Conservation (phyloP, 345 rosid genomes). For the Clarkia xantiana region DNA sequence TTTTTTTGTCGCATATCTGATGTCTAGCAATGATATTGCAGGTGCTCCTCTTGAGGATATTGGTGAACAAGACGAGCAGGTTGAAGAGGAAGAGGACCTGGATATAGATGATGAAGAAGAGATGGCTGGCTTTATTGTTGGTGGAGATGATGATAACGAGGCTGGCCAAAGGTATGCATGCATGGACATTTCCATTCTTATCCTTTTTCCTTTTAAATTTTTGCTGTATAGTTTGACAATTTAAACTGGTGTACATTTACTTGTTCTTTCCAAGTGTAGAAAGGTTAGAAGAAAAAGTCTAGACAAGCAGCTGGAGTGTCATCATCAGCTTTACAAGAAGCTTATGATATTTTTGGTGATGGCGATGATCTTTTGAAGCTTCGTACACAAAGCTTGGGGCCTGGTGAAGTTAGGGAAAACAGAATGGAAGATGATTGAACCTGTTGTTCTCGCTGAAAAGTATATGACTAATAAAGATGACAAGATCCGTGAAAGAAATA, state of each 20-base stretch:
- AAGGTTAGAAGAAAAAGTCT: constrained; percentile 46
- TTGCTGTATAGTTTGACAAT: not conserved
- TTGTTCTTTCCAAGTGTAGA: constrained; percentile 35
- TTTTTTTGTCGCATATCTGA: too few species aligned
- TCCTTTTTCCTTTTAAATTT: not conserved
- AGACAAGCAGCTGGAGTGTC: constrained; percentile 72
- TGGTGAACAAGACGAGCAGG: constrained; percentile 71
- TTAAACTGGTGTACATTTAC: not conserved
- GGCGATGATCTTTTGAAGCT: constrained; percentile 54
- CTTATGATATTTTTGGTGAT: constrained; percentile 91
- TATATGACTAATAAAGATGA: constrained; percentile 97
- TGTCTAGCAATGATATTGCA: constrained; percentile 13
- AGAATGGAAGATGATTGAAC: constrained; percentile 93
- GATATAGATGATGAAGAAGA: constrained; percentile 89
- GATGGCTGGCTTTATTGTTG: constrained; percentile 95
- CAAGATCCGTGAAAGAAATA: constrained; percentile 52
- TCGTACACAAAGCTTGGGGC: constrained; percentile 59
- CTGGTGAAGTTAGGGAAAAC: constrained; percentile 56
- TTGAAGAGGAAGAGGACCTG: constrained; percentile 70
- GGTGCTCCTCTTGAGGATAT: constrained; percentile 67
- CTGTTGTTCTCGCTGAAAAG: constrained; percentile 74
- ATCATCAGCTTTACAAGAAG: constrained; percentile 61
- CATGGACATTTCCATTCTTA: not conserved
- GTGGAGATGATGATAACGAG: constrained; percentile 74
- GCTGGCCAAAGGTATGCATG: constrained; percentile 40